Percentiles rank a stretch among this genome's conserved stretches.
These are phyloP conservation scores for Nicotiana tomentosiformis DNA, from an alignment of 257 asterid genomes.

Conservation along the genomic window DNA sequence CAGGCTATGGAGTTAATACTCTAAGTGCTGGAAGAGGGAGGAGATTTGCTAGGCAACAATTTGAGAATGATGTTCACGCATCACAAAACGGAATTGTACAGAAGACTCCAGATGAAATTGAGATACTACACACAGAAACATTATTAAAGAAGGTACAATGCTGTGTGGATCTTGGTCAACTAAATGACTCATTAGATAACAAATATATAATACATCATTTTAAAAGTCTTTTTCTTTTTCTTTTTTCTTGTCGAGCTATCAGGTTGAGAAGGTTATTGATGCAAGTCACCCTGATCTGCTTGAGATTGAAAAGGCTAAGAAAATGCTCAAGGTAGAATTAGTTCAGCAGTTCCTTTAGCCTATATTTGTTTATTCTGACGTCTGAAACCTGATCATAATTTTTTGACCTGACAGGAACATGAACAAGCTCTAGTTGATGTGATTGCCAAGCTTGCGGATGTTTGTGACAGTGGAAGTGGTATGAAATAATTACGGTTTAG, in stretches of 20 bases:
- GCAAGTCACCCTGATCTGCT: conserved; percentile 69
- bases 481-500: conserved; percentile 10
- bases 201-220: not conserved
- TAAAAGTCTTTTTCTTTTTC: not conserved
- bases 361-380: not conserved
- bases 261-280: conserved; percentile 90
- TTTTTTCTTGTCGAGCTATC: conserved; percentile 15
- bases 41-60: conserved; percentile 34
- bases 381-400: conserved; percentile 3
- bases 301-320: conserved; percentile 87
- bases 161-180: not conserved
- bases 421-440: conserved; percentile 73
- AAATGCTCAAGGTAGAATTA: conserved; percentile 69
- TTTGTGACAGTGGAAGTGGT: conserved; percentile 64
- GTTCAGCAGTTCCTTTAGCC: not conserved
- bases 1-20: conserved; percentile 27
- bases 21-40: conserved; percentile 51
- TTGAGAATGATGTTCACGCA: conserved; percentile 41
- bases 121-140: conserved; percentile 81
- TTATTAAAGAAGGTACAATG: conserved; percentile 67
- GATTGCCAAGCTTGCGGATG: conserved; percentile 76
- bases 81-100: conserved; percentile 42
- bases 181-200: not conserved
- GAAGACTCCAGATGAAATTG: conserved; percentile 53
- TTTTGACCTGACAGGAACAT: conserved; percentile 63